phyloP scores from a whole-genome alignment of 352 stramenopile genomes.

The Phytopythium ostracodes region DNA sequence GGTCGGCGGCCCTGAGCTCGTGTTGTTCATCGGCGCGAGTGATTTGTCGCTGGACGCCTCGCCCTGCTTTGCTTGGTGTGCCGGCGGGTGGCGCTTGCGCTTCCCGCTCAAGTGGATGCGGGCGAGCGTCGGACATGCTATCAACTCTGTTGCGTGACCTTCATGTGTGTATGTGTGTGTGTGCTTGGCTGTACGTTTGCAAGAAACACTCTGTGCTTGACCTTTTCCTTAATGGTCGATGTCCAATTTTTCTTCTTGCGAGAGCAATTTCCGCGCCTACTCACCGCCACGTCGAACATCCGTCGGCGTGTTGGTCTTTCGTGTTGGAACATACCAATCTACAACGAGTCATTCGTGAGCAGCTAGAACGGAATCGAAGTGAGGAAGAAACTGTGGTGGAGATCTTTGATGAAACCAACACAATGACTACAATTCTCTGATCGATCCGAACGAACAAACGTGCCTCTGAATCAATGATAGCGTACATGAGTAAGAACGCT shows the following conservation, averaged over 20 bases:
- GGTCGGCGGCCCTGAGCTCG: not conserved
- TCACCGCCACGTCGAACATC: conserved; percentile 55
- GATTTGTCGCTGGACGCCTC: not conserved
- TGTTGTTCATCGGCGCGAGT: not conserved
- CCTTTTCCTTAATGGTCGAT: conserved; percentile 57
- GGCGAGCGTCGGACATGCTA: conserved; percentile 33
- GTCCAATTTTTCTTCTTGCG: conserved; percentile 86
- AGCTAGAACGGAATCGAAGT: conserved; percentile 39
- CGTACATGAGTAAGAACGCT: no score
- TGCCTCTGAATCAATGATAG: no score
- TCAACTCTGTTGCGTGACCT: conserved; percentile 11
- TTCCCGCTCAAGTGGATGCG: conserved; percentile 10
- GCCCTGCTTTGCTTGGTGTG: conserved; percentile 19
- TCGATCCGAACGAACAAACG: conserved; percentile 33
- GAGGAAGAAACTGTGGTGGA: conserved; percentile 75
- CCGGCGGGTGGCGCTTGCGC: conserved; percentile 2
- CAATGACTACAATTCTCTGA: conserved; percentile 91
- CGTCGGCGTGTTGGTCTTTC: conserved; percentile 74
- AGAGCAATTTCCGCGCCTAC: conserved; percentile 60
- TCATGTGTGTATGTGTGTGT: conserved; percentile 9
- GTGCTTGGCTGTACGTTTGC: conserved; percentile 22
- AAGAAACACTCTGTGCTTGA: conserved; percentile 89
- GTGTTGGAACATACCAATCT: conserved; percentile 44
- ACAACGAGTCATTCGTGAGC: conserved; percentile 3
- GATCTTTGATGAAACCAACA: conserved; percentile 57